A percentile compares a stretch with the other conserved stretches of the same genome.
Evolutionary conservation across 1,284 basidiomycete genomes (phyloP).

Genomic region (Grifola frondosa): DNA sequence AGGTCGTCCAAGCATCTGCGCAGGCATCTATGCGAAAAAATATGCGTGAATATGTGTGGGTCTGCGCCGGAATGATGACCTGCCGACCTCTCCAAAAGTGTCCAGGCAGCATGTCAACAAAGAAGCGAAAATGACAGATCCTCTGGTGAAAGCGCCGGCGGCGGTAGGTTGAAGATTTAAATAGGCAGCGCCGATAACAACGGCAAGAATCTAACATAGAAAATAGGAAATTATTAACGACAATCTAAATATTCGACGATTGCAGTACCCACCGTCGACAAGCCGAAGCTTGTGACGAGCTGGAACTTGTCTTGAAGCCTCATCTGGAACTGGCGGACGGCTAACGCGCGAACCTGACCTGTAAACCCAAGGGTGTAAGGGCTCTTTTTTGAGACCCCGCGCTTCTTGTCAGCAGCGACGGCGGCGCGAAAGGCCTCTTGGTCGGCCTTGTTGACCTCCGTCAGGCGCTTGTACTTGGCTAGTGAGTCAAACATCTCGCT

Average conservation of each 20-base stretch:
- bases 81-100: conserved; percentile 70
- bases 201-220: conserved; percentile 47
- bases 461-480: conserved; percentile 62
- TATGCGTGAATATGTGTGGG: background rate
- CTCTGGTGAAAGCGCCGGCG: conserved; percentile 84
- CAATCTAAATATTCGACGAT: background rate
- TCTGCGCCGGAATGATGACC: background rate
- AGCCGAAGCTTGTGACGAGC: conserved; percentile 66
- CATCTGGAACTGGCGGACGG: conserved; percentile 75
- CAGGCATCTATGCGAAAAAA: conserved; percentile 45
- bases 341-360: conserved; percentile 73
- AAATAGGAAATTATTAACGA: conserved; percentile 11
- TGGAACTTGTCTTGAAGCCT: conserved; percentile 83
- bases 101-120: conserved; percentile 75
- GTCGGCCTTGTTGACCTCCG: conserved; percentile 63
- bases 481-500: conserved; percentile 50
- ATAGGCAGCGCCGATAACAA: conserved; percentile 79
- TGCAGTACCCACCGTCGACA: conserved; percentile 46
- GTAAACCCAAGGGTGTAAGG: conserved; percentile 84
- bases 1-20: conserved; percentile 75
- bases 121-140: conserved; percentile 78
- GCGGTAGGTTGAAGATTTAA: conserved; percentile 72
- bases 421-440: conserved; percentile 78
- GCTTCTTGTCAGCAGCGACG: conserved; percentile 79
- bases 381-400: conserved; percentile 79